phyloP scores from a whole-genome alignment of 345 rosid species.

The Geranium brycei region DNA sequence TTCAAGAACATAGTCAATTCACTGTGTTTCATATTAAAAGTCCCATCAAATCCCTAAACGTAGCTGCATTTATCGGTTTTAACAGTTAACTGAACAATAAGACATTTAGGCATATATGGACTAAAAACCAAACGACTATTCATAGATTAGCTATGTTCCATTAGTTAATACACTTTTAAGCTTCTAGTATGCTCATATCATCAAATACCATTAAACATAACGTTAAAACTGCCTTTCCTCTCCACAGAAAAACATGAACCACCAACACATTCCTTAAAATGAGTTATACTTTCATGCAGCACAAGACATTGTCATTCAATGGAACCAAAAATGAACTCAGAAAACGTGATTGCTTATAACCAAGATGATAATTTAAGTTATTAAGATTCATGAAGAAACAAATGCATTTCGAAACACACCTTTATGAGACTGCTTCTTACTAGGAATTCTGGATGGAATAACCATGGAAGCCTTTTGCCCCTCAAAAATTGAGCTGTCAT shows the following conservation, averaged over 20 bases:
- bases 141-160: no score
- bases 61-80: no score
- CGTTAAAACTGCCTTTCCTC: no score
- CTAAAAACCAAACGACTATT: no score
- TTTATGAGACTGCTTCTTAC: conserved; percentile 31
- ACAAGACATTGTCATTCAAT: not conserved
- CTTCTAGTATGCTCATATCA: no score
- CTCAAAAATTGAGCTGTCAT: conserved; percentile 24
- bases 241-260: not conserved
- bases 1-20: not conserved
- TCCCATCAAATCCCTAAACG: no score
- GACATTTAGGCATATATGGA: no score
- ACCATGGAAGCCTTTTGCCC: conserved; percentile 21
- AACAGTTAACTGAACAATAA: no score
- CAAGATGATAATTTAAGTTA: not conserved
- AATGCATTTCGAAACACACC: conserved; percentile 20
- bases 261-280: not conserved
- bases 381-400: not conserved
- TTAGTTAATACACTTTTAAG: no score
- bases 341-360: not conserved
- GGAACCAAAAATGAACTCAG: not conserved
- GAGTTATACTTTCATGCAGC: not conserved
- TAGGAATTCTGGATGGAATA: conserved; percentile 26
- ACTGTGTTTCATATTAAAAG: no score
- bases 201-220: no score